Percentiles rank a stretch among this genome's conserved stretches.
Conservation (phyloP, 352 stramenopile species). For the Globisporangium splendens region DNA sequence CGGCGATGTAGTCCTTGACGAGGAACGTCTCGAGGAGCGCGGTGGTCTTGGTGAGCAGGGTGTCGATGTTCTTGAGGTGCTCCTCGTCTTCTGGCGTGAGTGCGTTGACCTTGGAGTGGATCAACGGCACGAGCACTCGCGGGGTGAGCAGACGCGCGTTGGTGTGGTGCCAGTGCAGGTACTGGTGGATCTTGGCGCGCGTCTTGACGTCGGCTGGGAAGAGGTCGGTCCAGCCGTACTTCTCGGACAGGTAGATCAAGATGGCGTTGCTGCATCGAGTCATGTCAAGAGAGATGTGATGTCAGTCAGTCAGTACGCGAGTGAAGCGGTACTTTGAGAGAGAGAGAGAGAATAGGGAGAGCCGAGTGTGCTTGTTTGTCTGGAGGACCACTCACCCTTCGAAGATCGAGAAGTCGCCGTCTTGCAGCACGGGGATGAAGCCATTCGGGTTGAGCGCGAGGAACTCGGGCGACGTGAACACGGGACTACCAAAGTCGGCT, state of each 20-base stretch:
- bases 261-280: constrained; percentile 28
- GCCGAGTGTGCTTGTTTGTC: too few relatives aligned
- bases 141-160: constrained; percentile 47
- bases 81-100: constrained; percentile 35
- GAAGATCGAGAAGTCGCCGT: constrained; percentile 55
- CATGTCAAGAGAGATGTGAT: too few relatives aligned
- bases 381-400: constrained; percentile 22
- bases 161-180: constrained; percentile 70
- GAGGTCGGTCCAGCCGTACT: constrained; percentile 49
- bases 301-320: too few relatives aligned
- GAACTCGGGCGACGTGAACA: constrained; percentile 51
- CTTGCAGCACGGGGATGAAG: constrained; percentile 44
- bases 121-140: constrained; percentile 35
- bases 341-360: too few relatives aligned
- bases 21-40: constrained; percentile 45
- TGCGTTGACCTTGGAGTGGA: constrained; percentile 23
- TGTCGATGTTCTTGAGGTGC: constrained; percentile 25
- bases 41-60: constrained; percentile 35
- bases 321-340: too few relatives aligned
- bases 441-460: constrained; percentile 46
- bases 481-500: constrained; percentile 25
- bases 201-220: constrained; percentile 41
- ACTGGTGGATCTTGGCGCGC: constrained; percentile 62
- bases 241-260: constrained; percentile 49
- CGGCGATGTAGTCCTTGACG: constrained; percentile 41